Evolutionary conservation across 106 monocot genomes (phyloP).

Genomic region (Apostasia shenzhenica): DNA sequence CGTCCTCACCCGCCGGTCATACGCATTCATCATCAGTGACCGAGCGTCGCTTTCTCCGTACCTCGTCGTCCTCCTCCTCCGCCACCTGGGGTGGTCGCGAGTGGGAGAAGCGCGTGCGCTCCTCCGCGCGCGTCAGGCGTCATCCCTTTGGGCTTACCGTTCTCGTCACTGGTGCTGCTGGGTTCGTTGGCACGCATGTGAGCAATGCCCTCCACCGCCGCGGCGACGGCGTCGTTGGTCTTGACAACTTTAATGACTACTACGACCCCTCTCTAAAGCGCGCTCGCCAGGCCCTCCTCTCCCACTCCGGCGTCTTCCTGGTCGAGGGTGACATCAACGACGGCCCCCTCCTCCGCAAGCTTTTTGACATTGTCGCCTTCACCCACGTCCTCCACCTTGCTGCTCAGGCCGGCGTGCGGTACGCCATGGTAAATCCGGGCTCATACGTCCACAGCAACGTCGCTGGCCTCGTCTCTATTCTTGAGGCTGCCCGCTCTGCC

Average conservation of each 20-base stretch:
- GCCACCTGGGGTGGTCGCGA: neutral
- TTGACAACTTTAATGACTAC: constrained; percentile 19
- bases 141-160: neutral
- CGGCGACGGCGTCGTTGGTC: constrained; percentile 14
- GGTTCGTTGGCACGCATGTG: constrained; percentile 14
- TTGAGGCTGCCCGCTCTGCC: constrained; percentile 5
- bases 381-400: constrained; percentile 1
- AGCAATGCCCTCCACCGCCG: constrained; percentile 9
- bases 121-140: neutral
- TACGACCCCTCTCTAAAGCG: constrained; percentile 13
- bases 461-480: constrained; percentile 5
- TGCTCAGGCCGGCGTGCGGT: constrained; percentile 6
- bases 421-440: constrained; percentile 10
- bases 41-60: too few species aligned
- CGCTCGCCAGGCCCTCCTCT: constrained; percentile 8
- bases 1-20: too few species aligned
- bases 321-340: constrained; percentile 19
- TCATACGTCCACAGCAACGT: constrained; percentile 11
- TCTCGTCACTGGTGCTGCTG: constrained; percentile 13
- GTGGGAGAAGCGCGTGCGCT: constrained; percentile 1
- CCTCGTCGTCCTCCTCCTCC: too few species aligned
- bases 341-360: constrained; percentile 3
- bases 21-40: too few species aligned
- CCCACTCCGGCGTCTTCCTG: neutral
- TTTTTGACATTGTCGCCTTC: constrained; percentile 12